Conservation (phyloP, 129 eudicot species). For the Gnaphalium uliginosum region DNA sequence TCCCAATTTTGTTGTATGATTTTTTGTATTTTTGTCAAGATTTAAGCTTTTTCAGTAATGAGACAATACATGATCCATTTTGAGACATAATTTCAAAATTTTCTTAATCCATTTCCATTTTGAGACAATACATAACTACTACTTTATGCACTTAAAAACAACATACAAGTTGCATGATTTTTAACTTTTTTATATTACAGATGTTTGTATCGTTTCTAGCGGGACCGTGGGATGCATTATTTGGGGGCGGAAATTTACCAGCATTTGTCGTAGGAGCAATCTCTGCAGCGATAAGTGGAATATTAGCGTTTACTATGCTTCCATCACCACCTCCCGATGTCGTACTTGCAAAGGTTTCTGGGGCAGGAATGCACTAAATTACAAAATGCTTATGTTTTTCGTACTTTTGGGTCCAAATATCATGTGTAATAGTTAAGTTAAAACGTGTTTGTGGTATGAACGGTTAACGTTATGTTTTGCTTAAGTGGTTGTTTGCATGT, state of each 20-base stretch:
- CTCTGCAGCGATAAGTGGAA: conserved; percentile 55
- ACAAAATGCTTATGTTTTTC: too few species aligned
- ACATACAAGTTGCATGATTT: neutral
- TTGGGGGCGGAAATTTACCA: conserved; percentile 75
- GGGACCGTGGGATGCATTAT: conserved; percentile 66
- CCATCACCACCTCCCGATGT: conserved; percentile 55
- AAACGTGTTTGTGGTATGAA: neutral
- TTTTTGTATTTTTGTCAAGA: too few species aligned
- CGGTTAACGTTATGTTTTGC: conserved; percentile 7
- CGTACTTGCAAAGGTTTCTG: conserved; percentile 33
- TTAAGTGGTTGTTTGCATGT: conserved; percentile 21
- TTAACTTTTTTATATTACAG: conserved; percentile 23
- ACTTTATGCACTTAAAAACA: too few species aligned
- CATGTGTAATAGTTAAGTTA: neutral
- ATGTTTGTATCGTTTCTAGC: conserved; percentile 58
- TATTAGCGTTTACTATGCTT: conserved; percentile 51
- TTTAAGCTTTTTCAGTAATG: too few species aligned
- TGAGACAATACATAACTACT: too few species aligned
- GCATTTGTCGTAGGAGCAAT: conserved; percentile 60
- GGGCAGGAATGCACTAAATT: conserved; percentile 27
- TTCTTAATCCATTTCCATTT: too few species aligned
- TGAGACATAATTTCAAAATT: too few species aligned
- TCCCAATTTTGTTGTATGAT: too few species aligned
- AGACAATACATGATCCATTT: too few species aligned
- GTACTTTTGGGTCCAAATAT: neutral